These are phyloP conservation scores for Leccinum boreale DNA, from an alignment of 768 basidiomycete genomes.

Conservation along the genomic window DNA sequence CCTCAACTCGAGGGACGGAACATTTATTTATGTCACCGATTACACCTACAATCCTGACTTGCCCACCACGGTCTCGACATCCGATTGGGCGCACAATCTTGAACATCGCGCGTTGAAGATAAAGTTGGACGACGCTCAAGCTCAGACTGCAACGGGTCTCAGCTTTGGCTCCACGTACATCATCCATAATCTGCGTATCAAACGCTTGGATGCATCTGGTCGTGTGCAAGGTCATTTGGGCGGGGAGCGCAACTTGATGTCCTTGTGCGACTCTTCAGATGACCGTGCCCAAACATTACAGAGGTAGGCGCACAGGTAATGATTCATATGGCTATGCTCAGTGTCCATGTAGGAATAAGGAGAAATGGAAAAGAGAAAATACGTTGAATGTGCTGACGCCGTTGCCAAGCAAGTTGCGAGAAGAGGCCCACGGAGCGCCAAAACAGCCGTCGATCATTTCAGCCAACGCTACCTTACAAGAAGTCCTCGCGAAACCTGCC, in stretches of 20 bases:
- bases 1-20: conserved; percentile 29
- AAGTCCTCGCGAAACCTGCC: conserved; percentile 32
- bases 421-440: conserved; percentile 3
- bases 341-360: conserved; percentile 30
- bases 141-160: conserved; percentile 36
- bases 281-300: conserved; percentile 19
- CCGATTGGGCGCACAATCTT: conserved; percentile 44
- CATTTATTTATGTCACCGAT: conserved; percentile 60
- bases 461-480: conserved; percentile 32
- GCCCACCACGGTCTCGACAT: conserved; percentile 21
- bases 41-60: conserved; percentile 54
- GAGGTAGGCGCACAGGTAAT: conserved; percentile 11
- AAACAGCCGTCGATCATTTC: background rate
- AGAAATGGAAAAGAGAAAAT: conserved; percentile 29
- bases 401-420: background rate
- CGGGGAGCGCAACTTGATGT: conserved; percentile 27
- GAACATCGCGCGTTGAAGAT: conserved; percentile 52
- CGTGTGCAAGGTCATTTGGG: conserved; percentile 27
- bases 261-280: conserved; percentile 14
- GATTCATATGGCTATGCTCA: conserved; percentile 1
- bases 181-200: conserved; percentile 51
- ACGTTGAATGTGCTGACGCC: conserved; percentile 2
- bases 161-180: conserved; percentile 40
- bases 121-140: conserved; percentile 47
- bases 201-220: conserved; percentile 16